Evolutionary conservation across 305 asterid species (phyloP).

Genomic region (Plantago lanceolata): DNA sequence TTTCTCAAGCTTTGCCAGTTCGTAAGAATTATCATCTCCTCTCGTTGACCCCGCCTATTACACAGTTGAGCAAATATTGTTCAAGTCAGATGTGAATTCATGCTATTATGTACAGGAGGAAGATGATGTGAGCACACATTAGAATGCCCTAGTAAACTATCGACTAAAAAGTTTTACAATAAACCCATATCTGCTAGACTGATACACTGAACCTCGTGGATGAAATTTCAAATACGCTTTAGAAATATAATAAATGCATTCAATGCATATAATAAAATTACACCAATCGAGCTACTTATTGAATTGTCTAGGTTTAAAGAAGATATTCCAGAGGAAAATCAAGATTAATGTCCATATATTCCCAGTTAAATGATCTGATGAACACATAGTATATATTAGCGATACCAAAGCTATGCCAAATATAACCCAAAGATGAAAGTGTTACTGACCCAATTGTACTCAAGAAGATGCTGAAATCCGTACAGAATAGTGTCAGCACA

Average conservation of each 20-base stretch:
- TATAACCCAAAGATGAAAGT: not conserved
- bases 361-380: not conserved
- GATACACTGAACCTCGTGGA: no score
- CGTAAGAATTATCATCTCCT: constrained; percentile 50
- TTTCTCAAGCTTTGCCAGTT: constrained; percentile 56
- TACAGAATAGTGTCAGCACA: constrained; percentile 67
- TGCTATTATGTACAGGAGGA: not conserved
- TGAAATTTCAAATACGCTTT: no score
- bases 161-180: not conserved
- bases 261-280: no score
- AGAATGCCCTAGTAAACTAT: no score
- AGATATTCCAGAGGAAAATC: no score
- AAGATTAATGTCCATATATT: no score
- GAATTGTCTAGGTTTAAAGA: no score
- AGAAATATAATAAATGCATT: no score
- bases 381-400: not conserved
- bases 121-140: not conserved
- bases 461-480: constrained; percentile 74
- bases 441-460: constrained; percentile 73
- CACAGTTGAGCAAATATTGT: not conserved
- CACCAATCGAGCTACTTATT: no score
- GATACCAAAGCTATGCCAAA: constrained; percentile 5
- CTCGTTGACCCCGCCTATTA: constrained; percentile 54
- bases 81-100: not conserved
- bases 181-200: not conserved